Conservation (phyloP, 495 filamentous ascomycete species). For the Aspergillus asperescens region DNA sequence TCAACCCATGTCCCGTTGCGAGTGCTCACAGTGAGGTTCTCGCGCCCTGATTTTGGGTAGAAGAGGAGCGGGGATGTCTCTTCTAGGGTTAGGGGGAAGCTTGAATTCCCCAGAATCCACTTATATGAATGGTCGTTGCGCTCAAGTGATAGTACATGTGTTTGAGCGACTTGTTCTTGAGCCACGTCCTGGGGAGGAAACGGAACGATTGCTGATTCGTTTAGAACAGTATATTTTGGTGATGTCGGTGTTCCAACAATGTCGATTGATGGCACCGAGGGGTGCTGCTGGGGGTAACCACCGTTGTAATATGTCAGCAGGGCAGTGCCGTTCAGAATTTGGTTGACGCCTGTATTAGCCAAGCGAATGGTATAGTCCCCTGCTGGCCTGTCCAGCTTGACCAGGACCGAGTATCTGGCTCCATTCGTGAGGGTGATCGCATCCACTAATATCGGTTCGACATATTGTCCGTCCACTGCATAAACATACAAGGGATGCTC, state of each 20-base stretch:
- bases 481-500: slow-evolving; percentile 42
- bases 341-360: slow-evolving; percentile 28
- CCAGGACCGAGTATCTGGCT: slow-evolving; percentile 35
- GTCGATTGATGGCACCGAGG: slow-evolving; percentile 38
- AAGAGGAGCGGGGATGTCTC: slow-evolving; percentile 45
- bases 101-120: slow-evolving; percentile 44
- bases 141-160: slow-evolving; percentile 31
- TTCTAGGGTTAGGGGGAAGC: slow-evolving; percentile 30
- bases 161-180: slow-evolving; percentile 33
- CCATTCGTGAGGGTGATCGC: slow-evolving; percentile 29
- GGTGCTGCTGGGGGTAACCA: background rate
- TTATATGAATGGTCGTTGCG: slow-evolving; percentile 38
- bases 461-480: slow-evolving; percentile 39
- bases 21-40: slow-evolving; percentile 46
- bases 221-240: slow-evolving; percentile 32
- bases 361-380: slow-evolving; percentile 37
- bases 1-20: slow-evolving; percentile 54
- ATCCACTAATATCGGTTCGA: slow-evolving; percentile 31
- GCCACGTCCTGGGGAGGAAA: slow-evolving; percentile 39
- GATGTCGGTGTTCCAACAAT: slow-evolving; percentile 33
- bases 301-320: slow-evolving; percentile 23
- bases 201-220: slow-evolving; percentile 34
- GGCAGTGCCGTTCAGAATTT: slow-evolving; percentile 34
- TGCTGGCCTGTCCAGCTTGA: slow-evolving; percentile 30
- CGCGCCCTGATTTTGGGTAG: slow-evolving; percentile 30